Conservation (phyloP, 257 asterid genomes). For the Gentiana macrophylla region DNA sequence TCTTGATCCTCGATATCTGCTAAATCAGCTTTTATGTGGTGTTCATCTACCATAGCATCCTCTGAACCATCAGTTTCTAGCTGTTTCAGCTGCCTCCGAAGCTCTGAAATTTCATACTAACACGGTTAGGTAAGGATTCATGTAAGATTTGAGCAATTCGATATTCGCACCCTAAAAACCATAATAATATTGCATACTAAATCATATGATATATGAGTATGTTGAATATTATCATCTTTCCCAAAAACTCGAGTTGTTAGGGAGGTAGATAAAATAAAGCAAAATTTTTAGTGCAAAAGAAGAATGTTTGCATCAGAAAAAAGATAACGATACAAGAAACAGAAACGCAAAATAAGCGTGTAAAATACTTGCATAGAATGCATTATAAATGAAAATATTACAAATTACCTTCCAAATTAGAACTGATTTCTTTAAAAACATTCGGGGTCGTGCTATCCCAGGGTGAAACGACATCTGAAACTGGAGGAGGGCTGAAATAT, state of each 20-base stretch:
- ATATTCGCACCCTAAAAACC: no score
- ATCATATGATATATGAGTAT: no score
- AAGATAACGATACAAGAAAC: no score
- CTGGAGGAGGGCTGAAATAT: conserved; percentile 54
- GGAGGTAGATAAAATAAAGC: conserved; percentile 35
- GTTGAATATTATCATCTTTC: neutral
- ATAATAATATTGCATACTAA: no score
- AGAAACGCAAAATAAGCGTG: neutral
- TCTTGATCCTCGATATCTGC: conserved; percentile 48
- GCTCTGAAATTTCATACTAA: conserved; percentile 28
- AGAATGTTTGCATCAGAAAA: no score
- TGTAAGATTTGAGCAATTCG: no score
- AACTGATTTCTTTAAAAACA: conserved; percentile 78
- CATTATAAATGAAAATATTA: neutral
- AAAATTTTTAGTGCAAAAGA: no score
- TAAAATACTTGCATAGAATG: neutral
- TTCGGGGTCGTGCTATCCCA: conserved; percentile 60
- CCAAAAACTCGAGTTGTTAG: conserved; percentile 4
- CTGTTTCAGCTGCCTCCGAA: conserved; percentile 67
- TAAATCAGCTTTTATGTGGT: conserved; percentile 38
- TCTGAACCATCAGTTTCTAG: conserved; percentile 45
- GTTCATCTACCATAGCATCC: conserved; percentile 39
- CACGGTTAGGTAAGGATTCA: no score
- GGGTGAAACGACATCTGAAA: conserved; percentile 43
- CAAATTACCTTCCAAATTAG: conserved; percentile 67